Evolutionary conservation across 2,329 filamentous ascomycete genomes (phyloP).

Genomic region (Talaromyces funiculosus): DNA sequence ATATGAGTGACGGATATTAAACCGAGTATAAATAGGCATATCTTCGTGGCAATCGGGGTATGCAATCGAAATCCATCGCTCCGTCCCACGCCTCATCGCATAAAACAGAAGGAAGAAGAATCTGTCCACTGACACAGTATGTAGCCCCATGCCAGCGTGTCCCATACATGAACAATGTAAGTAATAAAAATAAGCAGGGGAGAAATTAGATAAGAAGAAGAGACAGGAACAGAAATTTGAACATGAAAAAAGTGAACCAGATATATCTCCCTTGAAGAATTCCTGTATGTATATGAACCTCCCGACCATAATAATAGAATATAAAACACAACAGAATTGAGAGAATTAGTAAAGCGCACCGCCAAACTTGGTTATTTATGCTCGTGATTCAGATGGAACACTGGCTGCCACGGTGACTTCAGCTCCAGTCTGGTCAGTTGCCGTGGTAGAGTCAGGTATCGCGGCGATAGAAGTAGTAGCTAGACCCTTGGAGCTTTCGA

Average conservation of each 20-base stretch:
- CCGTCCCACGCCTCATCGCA: constrained; percentile 5
- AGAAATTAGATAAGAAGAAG: constrained; percentile 17
- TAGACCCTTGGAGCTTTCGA: constrained; percentile 31
- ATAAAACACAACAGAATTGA: constrained; percentile 19
- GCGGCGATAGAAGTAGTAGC: constrained; percentile 30
- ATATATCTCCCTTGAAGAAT: constrained; percentile 27
- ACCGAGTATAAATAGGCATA: constrained; percentile 17
- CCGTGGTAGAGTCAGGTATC: constrained; percentile 24
- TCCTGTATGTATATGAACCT: constrained; percentile 35
- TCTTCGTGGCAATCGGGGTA: constrained; percentile 16
- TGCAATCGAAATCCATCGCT: constrained; percentile 11
- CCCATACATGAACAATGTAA: constrained; percentile 22
- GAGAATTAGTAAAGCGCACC: constrained; percentile 22
- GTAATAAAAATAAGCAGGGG: constrained; percentile 2
- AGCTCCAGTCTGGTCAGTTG: constrained; percentile 18
- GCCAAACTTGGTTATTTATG: constrained; percentile 18
- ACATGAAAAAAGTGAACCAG: constrained; percentile 19
- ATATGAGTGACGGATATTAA: constrained; percentile 15
- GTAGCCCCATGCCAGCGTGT: constrained; percentile 26
- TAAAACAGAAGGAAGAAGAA: constrained; percentile 8
- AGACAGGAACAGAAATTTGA: constrained; percentile 17
- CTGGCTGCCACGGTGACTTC: constrained; percentile 23
- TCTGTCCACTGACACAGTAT: constrained; percentile 5
- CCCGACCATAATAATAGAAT: constrained; percentile 21
- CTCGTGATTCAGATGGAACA: constrained; percentile 15